Evolutionary conservation across 306 rosid species (phyloP), one percentile per base, ranked within the genome.

Genomic region (Vigna mungo): DNA sequence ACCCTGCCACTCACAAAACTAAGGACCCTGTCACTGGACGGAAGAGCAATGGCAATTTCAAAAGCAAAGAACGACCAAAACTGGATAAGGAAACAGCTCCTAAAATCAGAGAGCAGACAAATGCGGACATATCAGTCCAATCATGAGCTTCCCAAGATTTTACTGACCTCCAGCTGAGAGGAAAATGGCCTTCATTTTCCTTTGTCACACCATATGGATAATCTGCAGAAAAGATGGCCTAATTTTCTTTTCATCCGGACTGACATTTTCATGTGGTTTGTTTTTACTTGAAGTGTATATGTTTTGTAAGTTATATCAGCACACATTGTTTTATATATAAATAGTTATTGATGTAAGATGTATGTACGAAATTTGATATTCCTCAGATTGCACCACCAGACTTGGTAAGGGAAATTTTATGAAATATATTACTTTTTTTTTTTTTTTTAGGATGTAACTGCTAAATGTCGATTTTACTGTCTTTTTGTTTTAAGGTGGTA

Each of bases 211-310:
- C 74, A 78, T 55, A 72, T 84, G 88, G 87, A 34, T 34, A 34
- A 81, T 71, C 83, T 85, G 82, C 73, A 72, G 59, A 81, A 84
- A 82, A 84, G 87, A 82, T 80, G 87, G 81, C 65, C 83, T 81
- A 79, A 79, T 89, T 89, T 88, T 87, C 85, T 77, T 80, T 82
- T 85, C 87, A 78, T 74, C 78, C 51, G 85, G 91, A 84, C 88
- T 86, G 90, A 86, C 93, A 52, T 86, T 84, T 77, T 87, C 69
- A 84, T 58, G 88, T 77, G 81, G 81, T 69, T 87, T 87, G 88
- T 78, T 82, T 82, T 82, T 63, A 79, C 80, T 84, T 85, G 85
- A 91, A 89, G 78, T 94, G 97, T 92, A 94, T 89, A 92, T 94
- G 90, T 86, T 86, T 83, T 90, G 90, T 86, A 90, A 90, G 88